Base-by-base conservation (phyloP, 495 filamentous ascomycete species). In the Aspergillus bridgeri region DNA sequence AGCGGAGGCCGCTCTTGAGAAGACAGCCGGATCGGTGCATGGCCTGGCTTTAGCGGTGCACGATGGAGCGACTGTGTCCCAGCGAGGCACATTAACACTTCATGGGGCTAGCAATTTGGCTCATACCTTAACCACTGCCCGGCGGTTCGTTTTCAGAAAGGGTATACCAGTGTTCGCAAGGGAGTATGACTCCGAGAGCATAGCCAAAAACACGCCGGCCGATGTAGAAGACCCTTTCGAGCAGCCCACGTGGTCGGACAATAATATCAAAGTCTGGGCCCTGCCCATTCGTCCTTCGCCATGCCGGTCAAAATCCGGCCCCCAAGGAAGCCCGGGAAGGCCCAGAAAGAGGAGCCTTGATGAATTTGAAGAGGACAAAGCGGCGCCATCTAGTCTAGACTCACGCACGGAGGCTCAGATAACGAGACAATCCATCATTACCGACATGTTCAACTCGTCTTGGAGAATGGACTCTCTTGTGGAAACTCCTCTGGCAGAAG, bases 81-180 rank as follows among this genome's bases (percentile, higher is more conserved):
- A 54, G 58, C 62, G 47, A 64, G 67, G 43, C 2, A 57, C 54
- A 23, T 59, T 97, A 57, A 84, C 80, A n/a, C 70, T 98, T 11
- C 87, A 92, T 65, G 92, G 91, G 8, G 81, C 86, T 6, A 79
- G 80, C 54, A 96, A 96, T 69, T 64, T 96, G 45, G 79, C 82
- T 23, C 89, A 97, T 63, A 81, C 83, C 1, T 65, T 98, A 42
- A 92, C 91, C 27, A 89, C 90, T 0, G 84, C 89, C n/a, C 81
- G 94, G 42, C 73, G 84, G 27, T 98, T 96, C 70, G 81, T 98
- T n/a, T 93, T 98, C 66, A 79, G 94, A 23, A 90, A 87, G 65
- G 86, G 87, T 0, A 79, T 93, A 66, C 90, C 91, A 1, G 44
- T 96, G 2, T 72, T 66, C 20, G 79, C 83, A 22, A 77, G 79